These are phyloP conservation scores for Zygosaccharomyces gambellarensis DNA, from an alignment of 805 yeast species.

Conservation along the genomic window DNA sequence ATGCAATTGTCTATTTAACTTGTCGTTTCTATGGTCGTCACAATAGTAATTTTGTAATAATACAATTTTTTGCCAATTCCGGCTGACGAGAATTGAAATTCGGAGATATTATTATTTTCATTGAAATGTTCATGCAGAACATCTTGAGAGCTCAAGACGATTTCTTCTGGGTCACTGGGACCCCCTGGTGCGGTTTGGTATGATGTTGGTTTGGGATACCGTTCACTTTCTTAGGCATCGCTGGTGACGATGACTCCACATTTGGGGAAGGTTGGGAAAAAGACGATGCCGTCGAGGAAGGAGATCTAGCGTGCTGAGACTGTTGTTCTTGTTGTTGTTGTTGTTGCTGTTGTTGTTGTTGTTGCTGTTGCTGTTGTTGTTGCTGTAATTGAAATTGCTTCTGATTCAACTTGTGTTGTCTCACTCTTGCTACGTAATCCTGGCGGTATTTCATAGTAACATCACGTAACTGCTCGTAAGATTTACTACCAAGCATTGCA, in stretches of 20 bases:
- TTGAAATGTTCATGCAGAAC: constrained; percentile 3
- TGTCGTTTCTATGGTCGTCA: constrained; percentile 6
- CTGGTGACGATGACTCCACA: constrained; percentile 8
- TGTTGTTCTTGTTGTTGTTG: constrained; percentile 1
- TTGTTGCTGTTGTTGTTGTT: constrained; percentile 11
- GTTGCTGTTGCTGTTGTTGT: constrained; percentile 13
- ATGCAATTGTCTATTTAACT: constrained; percentile 13
- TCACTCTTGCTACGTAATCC: constrained; percentile 41
- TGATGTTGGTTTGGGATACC: constrained; percentile 6
- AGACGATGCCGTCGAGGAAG: constrained; percentile 7
- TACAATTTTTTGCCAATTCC: constrained; percentile 5
- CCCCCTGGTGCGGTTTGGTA: constrained; percentile 6
- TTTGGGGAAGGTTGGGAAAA: constrained; percentile 12
- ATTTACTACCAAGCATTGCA: constrained; percentile 80
- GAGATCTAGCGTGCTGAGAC: background rate
- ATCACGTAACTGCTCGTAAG: constrained; percentile 74
- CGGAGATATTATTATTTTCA: background rate
- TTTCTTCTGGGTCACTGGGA: constrained; percentile 12
- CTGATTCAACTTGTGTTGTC: constrained; percentile 29
- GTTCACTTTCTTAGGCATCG: constrained; percentile 7
- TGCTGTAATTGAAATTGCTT: constrained; percentile 23
- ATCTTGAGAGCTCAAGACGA: constrained; percentile 6
- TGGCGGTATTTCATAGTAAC: constrained; percentile 64
- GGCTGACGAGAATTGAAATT: constrained; percentile 1
- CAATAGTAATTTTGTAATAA: constrained; percentile 5